phyloP scores from a whole-genome alignment of 768 basidiomycete genomes.

The Obba rivulosa region DNA sequence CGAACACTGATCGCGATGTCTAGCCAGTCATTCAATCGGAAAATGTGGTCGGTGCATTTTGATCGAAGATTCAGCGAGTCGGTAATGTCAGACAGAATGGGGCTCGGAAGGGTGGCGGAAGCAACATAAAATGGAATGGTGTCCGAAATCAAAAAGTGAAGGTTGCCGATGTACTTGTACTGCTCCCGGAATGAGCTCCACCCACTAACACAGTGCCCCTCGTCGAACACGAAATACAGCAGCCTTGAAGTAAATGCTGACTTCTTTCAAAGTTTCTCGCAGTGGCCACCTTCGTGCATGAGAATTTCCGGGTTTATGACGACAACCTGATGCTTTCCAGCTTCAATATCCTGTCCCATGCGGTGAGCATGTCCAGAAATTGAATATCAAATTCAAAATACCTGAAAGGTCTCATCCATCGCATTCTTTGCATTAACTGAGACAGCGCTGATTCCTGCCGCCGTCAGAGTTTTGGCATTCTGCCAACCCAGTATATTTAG shows the following conservation, averaged over 20 bases:
- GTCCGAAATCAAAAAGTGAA: slow-evolving; percentile 25
- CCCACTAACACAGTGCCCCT: slow-evolving; percentile 35
- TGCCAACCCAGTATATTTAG: slow-evolving; percentile 8
- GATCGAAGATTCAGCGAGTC: slow-evolving; percentile 5
- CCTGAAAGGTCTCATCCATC: slow-evolving; percentile 1
- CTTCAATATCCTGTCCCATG: slow-evolving; percentile 24
- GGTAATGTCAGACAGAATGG: slow-evolving; percentile 1
- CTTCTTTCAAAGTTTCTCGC: slow-evolving; percentile 18
- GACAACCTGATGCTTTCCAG: slow-evolving; percentile 20
- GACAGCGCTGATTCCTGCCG: slow-evolving; percentile 4
- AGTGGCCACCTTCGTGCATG: slow-evolving; percentile 15
- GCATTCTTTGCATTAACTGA: not conserved
- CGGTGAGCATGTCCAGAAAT: no score
- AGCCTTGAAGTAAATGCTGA: slow-evolving; percentile 15
- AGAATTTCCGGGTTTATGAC: slow-evolving; percentile 25
- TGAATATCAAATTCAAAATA: no score
- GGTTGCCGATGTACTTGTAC: slow-evolving; percentile 22
- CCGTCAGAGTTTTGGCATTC: not conserved
- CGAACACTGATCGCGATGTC: slow-evolving; percentile 4
- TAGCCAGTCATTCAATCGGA: slow-evolving; percentile 7
- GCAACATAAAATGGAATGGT: slow-evolving; percentile 10
- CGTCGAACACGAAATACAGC: slow-evolving; percentile 30
- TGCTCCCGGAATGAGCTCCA: slow-evolving; percentile 33
- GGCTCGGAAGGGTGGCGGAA: slow-evolving; percentile 14
- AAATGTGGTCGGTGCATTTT: not conserved